phyloP scores from a whole-genome alignment of 768 basidiomycete genomes.

The button mushroom (Agaricus bisporus) region DNA sequence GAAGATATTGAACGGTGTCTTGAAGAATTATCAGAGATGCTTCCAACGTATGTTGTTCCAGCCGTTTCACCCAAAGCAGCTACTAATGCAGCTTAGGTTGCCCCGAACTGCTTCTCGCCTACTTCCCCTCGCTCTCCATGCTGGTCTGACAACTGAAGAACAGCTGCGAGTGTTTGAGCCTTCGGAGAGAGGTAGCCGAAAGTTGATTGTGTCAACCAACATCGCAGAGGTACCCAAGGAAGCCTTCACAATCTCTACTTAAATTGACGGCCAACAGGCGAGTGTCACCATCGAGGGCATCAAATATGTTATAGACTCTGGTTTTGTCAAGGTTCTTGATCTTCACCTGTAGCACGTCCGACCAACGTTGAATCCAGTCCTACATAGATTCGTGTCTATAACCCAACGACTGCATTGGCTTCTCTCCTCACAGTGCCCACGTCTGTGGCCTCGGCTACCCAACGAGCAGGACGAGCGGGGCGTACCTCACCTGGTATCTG shows the following conservation, averaged over 20 bases:
- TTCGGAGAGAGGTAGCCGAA: conserved; percentile 69
- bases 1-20: conserved; percentile 94
- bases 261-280: conserved; percentile 42
- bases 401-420: conserved; percentile 80
- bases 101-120: conserved; percentile 52
- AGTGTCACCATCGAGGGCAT: conserved; percentile 97
- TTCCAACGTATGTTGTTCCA: conserved; percentile 50
- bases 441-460: conserved; percentile 85
- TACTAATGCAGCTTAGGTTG: conserved; percentile 28
- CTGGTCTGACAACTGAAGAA: conserved; percentile 83
- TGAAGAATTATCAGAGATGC: conserved; percentile 71
- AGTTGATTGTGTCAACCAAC: conserved; percentile 91
- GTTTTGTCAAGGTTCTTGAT: conserved; percentile 80
- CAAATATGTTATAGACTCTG: conserved; percentile 89
- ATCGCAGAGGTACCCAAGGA: conserved; percentile 74
- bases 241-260: neutral
- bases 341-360: neutral
- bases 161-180: conserved; percentile 83
- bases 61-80: neutral
- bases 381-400: conserved; percentile 79
- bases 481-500: conserved; percentile 90
- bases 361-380: neutral
- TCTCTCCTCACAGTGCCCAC: conserved; percentile 79
- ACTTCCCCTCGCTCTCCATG: conserved; percentile 73
- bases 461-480: conserved; percentile 92